Conservation (phyloP, 345 rosid species). For the Rhodamnia argentea region DNA sequence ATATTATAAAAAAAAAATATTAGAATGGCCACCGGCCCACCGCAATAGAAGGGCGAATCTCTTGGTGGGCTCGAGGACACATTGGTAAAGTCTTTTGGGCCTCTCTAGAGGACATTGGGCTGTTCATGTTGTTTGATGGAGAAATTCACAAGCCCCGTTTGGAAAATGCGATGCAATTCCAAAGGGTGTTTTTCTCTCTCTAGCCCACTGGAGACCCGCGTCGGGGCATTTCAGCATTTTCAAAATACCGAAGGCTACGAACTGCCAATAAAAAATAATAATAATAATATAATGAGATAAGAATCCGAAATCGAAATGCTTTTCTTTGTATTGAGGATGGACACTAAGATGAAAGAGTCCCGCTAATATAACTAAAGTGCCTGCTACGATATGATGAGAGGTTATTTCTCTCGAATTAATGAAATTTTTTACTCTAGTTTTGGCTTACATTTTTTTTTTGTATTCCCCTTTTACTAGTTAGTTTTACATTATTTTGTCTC, state of each 20-base stretch:
- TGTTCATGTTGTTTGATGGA: background rate
- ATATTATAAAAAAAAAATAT: too few relatives aligned
- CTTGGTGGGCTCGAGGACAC: background rate
- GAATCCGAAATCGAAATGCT: too few relatives aligned
- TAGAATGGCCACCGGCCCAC: too few relatives aligned
- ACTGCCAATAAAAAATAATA: too few relatives aligned
- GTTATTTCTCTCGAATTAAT: too few relatives aligned
- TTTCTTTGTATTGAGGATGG: too few relatives aligned
- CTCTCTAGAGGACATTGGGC: background rate
- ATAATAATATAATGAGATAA: too few relatives aligned
- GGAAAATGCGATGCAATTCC: background rate
- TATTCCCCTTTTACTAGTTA: background rate
- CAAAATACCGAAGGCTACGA: fast-evolving
- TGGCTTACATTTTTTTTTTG: background rate
- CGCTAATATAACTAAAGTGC: too few relatives aligned
- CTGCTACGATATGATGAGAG: too few relatives aligned
- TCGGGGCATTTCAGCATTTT: background rate
- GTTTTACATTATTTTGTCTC: background rate
- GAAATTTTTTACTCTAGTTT: background rate
- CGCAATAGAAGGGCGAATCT: too few relatives aligned
- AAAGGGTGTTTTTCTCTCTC: background rate
- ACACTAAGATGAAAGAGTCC: too few relatives aligned
- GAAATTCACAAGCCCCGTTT: background rate
- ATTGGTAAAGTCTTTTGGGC: background rate
- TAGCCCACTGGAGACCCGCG: background rate